Evolutionary conservation across 23 red algal genomes (phyloP).

Genomic region (Gracilariopsis chorda): DNA sequence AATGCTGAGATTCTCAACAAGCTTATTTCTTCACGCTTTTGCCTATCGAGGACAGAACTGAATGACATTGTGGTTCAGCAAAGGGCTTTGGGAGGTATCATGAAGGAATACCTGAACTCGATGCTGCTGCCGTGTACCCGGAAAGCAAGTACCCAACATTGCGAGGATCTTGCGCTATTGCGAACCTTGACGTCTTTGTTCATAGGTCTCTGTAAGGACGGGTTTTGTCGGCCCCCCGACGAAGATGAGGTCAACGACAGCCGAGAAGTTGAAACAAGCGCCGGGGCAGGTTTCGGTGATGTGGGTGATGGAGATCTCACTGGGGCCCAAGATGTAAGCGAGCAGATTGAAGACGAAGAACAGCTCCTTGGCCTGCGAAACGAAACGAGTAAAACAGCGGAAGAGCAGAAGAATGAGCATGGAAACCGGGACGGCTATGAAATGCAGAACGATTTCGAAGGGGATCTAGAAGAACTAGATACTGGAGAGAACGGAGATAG

Average conservation of each 20-base stretch:
- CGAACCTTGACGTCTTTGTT: conserved; percentile 62
- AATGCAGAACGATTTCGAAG: conserved; percentile 77
- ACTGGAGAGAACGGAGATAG: not conserved
- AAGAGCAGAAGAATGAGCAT: conserved; percentile 16
- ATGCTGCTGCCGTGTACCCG: conserved; percentile 22
- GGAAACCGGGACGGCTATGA: conserved; percentile 60
- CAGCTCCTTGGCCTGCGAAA: conserved; percentile 63
- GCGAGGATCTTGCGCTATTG: conserved; percentile 15
- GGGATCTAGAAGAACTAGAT: conserved; percentile 55
- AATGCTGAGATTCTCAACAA: not conserved
- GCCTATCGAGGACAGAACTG: not conserved
- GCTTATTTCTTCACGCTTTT: not conserved
- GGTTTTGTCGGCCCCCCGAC: conserved; percentile 56
- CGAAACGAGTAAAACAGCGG: not conserved
- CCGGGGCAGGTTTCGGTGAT: conserved; percentile 80
- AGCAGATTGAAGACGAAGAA: conserved; percentile 81
- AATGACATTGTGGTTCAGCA: not conserved
- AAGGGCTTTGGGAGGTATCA: conserved; percentile 1
- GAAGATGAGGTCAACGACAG: not conserved
- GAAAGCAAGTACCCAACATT: not conserved
- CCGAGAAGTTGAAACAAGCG: not conserved
- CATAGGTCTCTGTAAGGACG: conserved; percentile 57
- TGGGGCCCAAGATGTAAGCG: conserved; percentile 72
- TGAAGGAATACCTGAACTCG: not conserved
- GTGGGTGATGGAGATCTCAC: conserved; percentile 58